Evolutionary conservation across 768 basidiomycete genomes (phyloP).

Genomic region (Boletus subcaerulescens): DNA sequence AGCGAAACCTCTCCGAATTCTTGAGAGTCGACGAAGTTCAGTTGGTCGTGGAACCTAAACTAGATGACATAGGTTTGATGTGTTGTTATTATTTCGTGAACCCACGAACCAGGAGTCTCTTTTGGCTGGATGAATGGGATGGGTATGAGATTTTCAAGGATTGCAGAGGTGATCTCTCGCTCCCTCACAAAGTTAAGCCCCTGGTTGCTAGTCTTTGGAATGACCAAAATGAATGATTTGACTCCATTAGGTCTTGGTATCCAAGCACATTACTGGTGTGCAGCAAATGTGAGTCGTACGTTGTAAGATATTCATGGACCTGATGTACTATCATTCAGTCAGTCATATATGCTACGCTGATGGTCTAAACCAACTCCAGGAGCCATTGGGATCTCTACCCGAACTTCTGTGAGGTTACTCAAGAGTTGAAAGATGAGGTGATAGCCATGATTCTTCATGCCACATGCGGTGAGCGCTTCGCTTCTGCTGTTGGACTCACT

Average conservation of each 20-base stretch:
- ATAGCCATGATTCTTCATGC: conserved; percentile 26
- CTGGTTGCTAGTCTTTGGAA: no score
- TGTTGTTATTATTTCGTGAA: conserved; percentile 53
- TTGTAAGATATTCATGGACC: background rate
- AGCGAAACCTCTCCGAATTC: no score
- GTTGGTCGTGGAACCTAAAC: no score
- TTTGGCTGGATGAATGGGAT: conserved; percentile 50
- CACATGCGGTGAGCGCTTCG: conserved; percentile 20
- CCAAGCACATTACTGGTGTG: conserved; percentile 38
- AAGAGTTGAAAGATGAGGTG: conserved; percentile 26
- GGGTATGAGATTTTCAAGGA: conserved; percentile 30
- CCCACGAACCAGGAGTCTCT: conserved; percentile 44
- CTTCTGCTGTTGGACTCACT: background rate
- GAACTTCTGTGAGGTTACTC: no score
- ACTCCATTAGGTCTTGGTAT: conserved; percentile 30
- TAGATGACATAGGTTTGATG: conserved; percentile 14
- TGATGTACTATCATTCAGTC: conserved; percentile 6
- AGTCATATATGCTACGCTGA: background rate
- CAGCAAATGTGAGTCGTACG: conserved; percentile 10
- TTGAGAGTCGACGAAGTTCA: no score
- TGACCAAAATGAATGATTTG: background rate
- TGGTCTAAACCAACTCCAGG: conserved; percentile 24
- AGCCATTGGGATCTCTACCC: conserved; percentile 35
- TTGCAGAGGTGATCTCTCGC: conserved; percentile 17
- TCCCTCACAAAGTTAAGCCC: conserved; percentile 25